A percentile compares a stretch with the other conserved stretches of the same genome.
phyloP scores from a whole-genome alignment of 495 filamentous ascomycete species.

The Xylaria intraflava region DNA sequence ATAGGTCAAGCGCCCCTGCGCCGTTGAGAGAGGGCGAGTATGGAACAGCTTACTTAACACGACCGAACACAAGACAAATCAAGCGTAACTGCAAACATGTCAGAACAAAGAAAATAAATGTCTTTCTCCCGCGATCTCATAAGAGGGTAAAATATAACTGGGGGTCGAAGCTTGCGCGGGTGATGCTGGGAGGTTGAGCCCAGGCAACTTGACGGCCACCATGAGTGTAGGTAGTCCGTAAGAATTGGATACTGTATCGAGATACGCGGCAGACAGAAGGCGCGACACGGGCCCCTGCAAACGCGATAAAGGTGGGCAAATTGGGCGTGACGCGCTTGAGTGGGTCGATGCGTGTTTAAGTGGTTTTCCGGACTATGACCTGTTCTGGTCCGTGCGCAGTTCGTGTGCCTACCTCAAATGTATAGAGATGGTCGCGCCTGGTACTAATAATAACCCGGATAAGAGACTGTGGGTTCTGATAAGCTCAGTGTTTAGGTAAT shows the following conservation, averaged over 20 bases:
- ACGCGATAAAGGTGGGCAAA: not conserved
- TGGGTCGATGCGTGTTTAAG: conserved; percentile 3
- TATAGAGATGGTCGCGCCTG: too few relatives aligned
- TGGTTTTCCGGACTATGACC: too few relatives aligned
- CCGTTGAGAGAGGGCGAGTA: not conserved
- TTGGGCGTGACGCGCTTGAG: conserved; percentile 5
- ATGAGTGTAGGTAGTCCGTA: too few relatives aligned
- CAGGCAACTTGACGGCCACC: too few relatives aligned
- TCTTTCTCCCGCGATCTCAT: not conserved
- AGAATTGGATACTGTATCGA: too few relatives aligned
- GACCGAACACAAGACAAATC: not conserved
- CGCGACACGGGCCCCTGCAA: conserved; percentile 8
- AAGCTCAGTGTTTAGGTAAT: too few relatives aligned
- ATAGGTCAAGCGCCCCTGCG: conserved; percentile 7
- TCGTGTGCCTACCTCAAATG: too few relatives aligned
- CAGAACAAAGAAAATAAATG: not conserved
- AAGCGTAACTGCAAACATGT: not conserved
- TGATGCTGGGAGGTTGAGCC: not conserved
- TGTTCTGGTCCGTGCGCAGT: not conserved
- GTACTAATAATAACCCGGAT: too few relatives aligned
- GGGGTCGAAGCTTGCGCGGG: not conserved
- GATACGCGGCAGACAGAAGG: not conserved
- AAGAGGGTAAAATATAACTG: not conserved
- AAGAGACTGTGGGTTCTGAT: too few relatives aligned
- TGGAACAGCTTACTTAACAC: not conserved